A percentile compares a stretch with the other conserved stretches of the same genome.
These are phyloP conservation scores for Coemansia sp. DNA, from an alignment of 192 early-diverging fungal species.

Conservation along the genomic window DNA sequence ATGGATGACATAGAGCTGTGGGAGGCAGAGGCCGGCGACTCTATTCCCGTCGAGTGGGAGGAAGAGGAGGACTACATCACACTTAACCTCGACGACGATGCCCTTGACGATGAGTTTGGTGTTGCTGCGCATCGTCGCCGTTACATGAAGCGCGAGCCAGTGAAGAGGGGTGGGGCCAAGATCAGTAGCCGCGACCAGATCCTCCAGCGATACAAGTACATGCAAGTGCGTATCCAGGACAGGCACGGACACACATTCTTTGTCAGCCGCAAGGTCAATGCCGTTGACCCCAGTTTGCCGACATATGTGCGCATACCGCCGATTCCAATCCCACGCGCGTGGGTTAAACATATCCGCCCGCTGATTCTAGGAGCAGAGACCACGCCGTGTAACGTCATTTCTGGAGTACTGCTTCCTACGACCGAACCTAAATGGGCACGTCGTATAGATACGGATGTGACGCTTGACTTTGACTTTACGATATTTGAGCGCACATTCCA, in stretches of 20 bases:
- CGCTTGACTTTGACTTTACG: slow-evolving; percentile 42
- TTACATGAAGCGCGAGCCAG: slow-evolving; percentile 34
- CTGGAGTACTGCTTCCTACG: slow-evolving; percentile 45
- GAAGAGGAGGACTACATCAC: slow-evolving; percentile 74
- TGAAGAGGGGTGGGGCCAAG: slow-evolving; percentile 58
- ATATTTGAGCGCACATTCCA: slow-evolving; percentile 74
- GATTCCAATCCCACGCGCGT: slow-evolving; percentile 81
- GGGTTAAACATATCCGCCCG: slow-evolving; percentile 79
- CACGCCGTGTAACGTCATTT: slow-evolving; percentile 30
- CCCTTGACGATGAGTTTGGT: slow-evolving; percentile 80
- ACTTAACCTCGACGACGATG: slow-evolving; percentile 72
- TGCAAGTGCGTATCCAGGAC: slow-evolving; percentile 88
- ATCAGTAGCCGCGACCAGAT: slow-evolving; percentile 67
- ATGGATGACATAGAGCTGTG: slow-evolving; percentile 74
- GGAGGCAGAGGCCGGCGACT: slow-evolving; percentile 77
- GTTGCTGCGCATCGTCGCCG: slow-evolving; percentile 52
- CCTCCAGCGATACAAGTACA: slow-evolving; percentile 81
- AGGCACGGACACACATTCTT: slow-evolving; percentile 83
- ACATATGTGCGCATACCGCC: slow-evolving; percentile 90
- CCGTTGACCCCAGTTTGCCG: slow-evolving; percentile 82
- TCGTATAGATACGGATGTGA: slow-evolving; percentile 30
- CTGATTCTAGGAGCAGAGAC: slow-evolving; percentile 40
- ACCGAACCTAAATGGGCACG: slow-evolving; percentile 35
- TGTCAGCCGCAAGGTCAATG: slow-evolving; percentile 82
- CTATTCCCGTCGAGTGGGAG: slow-evolving; percentile 71